A percentile compares a stretch with the other conserved stretches of the same genome.
phyloP scores from a whole-genome alignment of 306 rosid species.

The Urtica urens region DNA sequence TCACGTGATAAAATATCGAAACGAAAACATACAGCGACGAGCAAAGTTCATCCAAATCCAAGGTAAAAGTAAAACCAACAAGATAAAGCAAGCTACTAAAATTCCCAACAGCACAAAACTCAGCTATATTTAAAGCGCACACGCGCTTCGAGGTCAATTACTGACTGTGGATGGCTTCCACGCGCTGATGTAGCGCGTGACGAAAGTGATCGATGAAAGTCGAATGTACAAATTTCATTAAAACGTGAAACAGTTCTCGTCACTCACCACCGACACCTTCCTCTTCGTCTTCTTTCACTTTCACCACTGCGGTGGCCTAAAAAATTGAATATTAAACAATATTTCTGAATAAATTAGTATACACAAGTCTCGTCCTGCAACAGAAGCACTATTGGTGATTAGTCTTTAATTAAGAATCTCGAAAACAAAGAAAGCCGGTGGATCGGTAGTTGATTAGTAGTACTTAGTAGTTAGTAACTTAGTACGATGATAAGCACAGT shows the following conservation, averaged over 20 bases:
- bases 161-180: background rate
- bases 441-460: background rate
- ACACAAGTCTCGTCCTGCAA: background rate
- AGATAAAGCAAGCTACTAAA: background rate
- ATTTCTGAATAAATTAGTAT: background rate
- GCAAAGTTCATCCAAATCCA: background rate
- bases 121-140: background rate
- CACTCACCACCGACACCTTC: conserved; percentile 20
- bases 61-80: background rate
- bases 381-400: background rate
- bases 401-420: background rate
- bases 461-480: too few species aligned
- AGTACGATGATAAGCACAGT: conserved; percentile 7
- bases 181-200: conserved; percentile 2
- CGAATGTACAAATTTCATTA: background rate
- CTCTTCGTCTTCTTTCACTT: background rate
- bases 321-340: background rate
- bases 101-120: background rate
- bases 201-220: too few species aligned
- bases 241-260: background rate
- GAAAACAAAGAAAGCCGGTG: background rate
- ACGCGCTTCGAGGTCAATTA: background rate
- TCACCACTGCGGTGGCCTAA: conserved; percentile 7
- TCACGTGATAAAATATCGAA: conserved; percentile 8
- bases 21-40: background rate